These are phyloP conservation scores for Dryadomyces quercus-mongolicae DNA, from an alignment of 2,329 filamentous ascomycete species.

Conservation along the genomic window DNA sequence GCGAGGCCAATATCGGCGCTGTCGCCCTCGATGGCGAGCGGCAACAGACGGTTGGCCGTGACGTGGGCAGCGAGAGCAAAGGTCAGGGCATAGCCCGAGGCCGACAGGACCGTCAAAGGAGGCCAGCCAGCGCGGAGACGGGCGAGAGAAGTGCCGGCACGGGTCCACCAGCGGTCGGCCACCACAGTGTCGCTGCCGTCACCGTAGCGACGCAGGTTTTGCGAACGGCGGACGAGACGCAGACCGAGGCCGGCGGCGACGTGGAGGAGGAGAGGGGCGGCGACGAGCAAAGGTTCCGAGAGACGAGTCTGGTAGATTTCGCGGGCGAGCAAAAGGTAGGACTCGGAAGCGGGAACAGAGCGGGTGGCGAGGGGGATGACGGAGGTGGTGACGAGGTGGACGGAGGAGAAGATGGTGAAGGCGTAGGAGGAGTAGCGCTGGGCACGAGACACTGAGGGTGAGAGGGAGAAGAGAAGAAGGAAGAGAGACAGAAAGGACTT, in stretches of 20 bases:
- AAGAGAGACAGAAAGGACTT: constrained; percentile 21
- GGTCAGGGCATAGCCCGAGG: constrained; percentile 59
- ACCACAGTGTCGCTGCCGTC: constrained; percentile 46
- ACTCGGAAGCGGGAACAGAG: constrained; percentile 64
- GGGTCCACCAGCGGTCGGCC: constrained; percentile 6
- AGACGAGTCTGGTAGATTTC: constrained; percentile 82
- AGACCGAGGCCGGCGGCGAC: constrained; percentile 65
- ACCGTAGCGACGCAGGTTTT: constrained; percentile 65
- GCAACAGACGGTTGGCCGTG: constrained; percentile 63
- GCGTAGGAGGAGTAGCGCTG: constrained; percentile 40
- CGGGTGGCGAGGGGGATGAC: constrained; percentile 64
- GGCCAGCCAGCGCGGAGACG: constrained; percentile 46
- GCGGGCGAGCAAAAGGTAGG: constrained; percentile 78
- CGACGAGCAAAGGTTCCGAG: constrained; percentile 69
- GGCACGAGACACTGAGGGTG: constrained; percentile 50
- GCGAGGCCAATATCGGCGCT: constrained; percentile 75
- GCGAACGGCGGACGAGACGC: constrained; percentile 59
- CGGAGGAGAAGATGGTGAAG: constrained; percentile 52
- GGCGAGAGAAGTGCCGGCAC: not conserved
- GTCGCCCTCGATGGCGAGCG: constrained; percentile 66
- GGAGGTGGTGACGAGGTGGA: constrained; percentile 73
- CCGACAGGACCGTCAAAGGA: constrained; percentile 53
- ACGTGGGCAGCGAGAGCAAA: constrained; percentile 59
- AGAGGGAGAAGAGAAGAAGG: not conserved
- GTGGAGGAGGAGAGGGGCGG: constrained; percentile 62